Percentiles rank a stretch among this genome's conserved stretches.
Conservation (phyloP, 768 basidiomycete genomes). For the Sistotremastrum niveocremeum region DNA sequence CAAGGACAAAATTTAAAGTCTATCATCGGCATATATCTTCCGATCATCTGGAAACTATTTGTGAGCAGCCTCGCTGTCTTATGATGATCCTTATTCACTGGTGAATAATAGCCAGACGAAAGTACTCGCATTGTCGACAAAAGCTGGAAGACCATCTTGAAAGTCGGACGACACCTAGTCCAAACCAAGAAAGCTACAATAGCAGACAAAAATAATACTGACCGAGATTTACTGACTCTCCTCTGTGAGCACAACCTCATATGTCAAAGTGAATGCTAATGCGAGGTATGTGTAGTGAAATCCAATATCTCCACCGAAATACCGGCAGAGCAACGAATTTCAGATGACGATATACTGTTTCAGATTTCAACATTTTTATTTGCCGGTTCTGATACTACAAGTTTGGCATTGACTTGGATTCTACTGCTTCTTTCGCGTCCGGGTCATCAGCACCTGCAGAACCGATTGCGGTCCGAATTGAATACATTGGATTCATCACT, state of each 20-base stretch:
- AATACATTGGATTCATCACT: conserved; percentile 27
- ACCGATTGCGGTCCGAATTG: conserved; percentile 58
- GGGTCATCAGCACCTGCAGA: conserved; percentile 45
- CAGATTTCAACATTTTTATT: conserved; percentile 87
- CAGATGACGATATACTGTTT: conserved; percentile 77
- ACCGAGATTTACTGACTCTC: conserved; percentile 60
- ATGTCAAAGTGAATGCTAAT: neutral
- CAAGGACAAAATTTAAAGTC: conserved; percentile 34
- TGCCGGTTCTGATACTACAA: conserved; percentile 80
- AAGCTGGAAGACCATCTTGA: conserved; percentile 48
- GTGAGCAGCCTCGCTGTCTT: conserved; percentile 27
- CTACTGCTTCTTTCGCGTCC: conserved; percentile 53
- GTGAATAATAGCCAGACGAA: conserved; percentile 35
- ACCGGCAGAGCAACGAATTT: conserved; percentile 55
- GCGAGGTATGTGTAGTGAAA: conserved; percentile 40
- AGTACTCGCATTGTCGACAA: conserved; percentile 34
- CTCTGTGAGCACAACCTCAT: conserved; percentile 40
- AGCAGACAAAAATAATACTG: conserved; percentile 39
- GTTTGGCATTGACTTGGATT: conserved; percentile 75
- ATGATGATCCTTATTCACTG: conserved; percentile 1
- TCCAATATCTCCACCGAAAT: conserved; percentile 67
- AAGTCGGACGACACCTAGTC: conserved; percentile 62
- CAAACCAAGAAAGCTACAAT: conserved; percentile 70
- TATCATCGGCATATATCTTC: conserved; percentile 43
- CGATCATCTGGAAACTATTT: conserved; percentile 38